Percentiles rank a stretch among this genome's conserved stretches.
These are phyloP conservation scores for Boletellus sp. DNA, from an alignment of 768 basidiomycete genomes.

Conservation along the genomic window DNA sequence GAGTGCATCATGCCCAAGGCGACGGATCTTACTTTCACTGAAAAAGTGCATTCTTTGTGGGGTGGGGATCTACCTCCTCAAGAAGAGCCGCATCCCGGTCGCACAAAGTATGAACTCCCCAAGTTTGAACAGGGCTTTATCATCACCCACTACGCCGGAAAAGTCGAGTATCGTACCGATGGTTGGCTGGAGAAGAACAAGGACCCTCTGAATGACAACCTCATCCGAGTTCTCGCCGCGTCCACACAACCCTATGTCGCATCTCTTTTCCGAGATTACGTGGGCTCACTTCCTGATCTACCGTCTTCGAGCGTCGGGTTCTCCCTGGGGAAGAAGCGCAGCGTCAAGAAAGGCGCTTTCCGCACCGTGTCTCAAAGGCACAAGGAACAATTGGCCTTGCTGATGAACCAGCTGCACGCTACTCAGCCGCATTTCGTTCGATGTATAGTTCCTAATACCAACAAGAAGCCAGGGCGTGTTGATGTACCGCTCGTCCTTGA, in stretches of 20 bases:
- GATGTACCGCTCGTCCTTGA: slow-evolving; percentile 95
- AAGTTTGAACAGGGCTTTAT: slow-evolving; percentile 94
- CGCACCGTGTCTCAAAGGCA: slow-evolving; percentile 93
- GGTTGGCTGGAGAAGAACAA: slow-evolving; percentile 99
- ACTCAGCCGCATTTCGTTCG: slow-evolving; percentile 98
- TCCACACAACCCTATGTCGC: slow-evolving; percentile 83
- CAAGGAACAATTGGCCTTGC: slow-evolving; percentile 87
- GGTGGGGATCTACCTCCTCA: slow-evolving; percentile 35
- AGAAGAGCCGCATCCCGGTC: slow-evolving; percentile 64
- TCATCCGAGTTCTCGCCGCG: slow-evolving; percentile 80
- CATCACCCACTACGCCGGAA: slow-evolving; percentile 93
- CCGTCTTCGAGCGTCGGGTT: slow-evolving; percentile 34
- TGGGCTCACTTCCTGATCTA: slow-evolving; percentile 39
- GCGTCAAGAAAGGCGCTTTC: slow-evolving; percentile 93
- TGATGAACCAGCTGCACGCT: slow-evolving; percentile 87
- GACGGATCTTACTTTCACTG: slow-evolving; percentile 89
- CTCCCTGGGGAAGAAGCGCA: slow-evolving; percentile 59
- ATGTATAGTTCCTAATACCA: slow-evolving; percentile 92
- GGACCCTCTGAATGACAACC: slow-evolving; percentile 95
- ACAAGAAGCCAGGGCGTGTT: slow-evolving; percentile 87
- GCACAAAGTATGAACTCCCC: slow-evolving; percentile 78
- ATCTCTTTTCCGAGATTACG: slow-evolving; percentile 78
- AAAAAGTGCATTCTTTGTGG: slow-evolving; percentile 87
- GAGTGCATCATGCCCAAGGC: slow-evolving; percentile 99
- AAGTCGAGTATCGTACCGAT: slow-evolving; percentile 92